phyloP scores from a whole-genome alignment of 129 eudicot species.

The Flaveria bidentis region DNA sequence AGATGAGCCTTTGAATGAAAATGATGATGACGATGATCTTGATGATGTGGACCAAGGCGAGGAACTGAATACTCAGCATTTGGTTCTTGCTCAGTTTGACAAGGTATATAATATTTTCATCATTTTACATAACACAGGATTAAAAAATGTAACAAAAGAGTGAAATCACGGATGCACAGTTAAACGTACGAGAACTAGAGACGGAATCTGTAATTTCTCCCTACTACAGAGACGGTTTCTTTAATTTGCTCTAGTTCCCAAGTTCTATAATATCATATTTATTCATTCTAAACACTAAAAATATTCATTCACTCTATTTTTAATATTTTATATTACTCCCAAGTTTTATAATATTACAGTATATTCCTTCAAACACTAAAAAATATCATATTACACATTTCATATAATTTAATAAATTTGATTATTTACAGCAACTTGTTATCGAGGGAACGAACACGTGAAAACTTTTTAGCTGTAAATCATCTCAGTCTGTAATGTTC shows the following conservation, averaged over 20 bases:
- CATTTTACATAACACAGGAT: not conserved
- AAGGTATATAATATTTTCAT: slow-evolving; percentile 49
- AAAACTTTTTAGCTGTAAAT: not conserved
- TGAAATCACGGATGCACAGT: not conserved
- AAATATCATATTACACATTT: not conserved
- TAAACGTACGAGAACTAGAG: not conserved
- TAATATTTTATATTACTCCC: not conserved
- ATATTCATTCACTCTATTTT: not conserved
- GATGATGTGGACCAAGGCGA: slow-evolving; percentile 94
- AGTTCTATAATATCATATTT: not conserved
- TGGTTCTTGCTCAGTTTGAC: slow-evolving; percentile 91
- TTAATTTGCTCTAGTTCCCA: not conserved
- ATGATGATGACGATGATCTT: slow-evolving; percentile 80
- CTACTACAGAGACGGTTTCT: not conserved
- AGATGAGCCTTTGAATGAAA: slow-evolving; percentile 83
- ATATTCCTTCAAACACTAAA: not conserved
- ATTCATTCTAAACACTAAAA: not conserved
- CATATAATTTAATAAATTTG: not conserved
- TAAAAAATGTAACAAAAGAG: not conserved
- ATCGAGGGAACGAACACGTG: not conserved
- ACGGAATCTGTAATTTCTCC: not conserved
- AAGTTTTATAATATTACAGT: not conserved
- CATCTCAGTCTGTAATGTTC: not conserved
- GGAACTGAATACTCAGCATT: slow-evolving; percentile 81
- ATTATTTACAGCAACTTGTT: not conserved